phyloP scores from a whole-genome alignment of 495 filamentous ascomycete genomes.

The Saxophila tyrrhenica region DNA sequence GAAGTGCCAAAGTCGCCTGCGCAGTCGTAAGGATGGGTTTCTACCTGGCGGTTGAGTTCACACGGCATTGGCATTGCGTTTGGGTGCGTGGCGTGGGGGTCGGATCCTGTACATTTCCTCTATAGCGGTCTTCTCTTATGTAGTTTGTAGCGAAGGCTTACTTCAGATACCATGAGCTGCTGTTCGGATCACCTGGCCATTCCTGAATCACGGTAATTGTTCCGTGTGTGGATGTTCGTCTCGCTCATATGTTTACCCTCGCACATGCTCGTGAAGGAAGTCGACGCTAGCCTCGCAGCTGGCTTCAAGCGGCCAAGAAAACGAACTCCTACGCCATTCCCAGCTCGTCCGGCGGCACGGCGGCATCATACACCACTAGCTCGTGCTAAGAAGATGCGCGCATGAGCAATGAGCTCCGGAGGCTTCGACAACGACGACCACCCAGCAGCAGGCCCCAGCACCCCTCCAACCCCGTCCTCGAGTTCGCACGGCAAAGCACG shows the following conservation, averaged over 20 bases:
- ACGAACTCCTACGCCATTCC: not conserved
- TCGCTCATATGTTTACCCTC: too few relatives aligned
- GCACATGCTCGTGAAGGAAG: too few relatives aligned
- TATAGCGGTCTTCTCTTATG: not conserved
- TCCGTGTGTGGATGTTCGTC: too few relatives aligned
- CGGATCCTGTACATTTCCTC: not conserved
- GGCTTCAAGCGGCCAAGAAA: not conserved
- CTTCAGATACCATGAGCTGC: too few relatives aligned
- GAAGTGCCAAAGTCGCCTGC: slow-evolving; percentile 8
- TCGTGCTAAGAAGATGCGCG: not conserved
- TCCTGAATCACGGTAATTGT: too few relatives aligned
- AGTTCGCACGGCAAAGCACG: not conserved
- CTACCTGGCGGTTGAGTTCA: not conserved
- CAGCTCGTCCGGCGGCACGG: not conserved
- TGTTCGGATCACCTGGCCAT: too few relatives aligned
- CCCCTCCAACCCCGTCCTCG: slow-evolving; percentile 8
- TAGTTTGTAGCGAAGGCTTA: not conserved
- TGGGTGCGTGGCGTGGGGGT: not conserved
- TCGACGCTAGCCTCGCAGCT: not conserved
- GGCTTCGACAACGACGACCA: not conserved
- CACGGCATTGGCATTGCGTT: not conserved
- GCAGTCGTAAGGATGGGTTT: slow-evolving; percentile 1
- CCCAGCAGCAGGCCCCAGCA: slow-evolving; percentile 1
- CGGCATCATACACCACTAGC: not conserved
- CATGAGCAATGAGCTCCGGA: not conserved